Evolutionary conservation across 257 asterid species (phyloP).

Genomic region (Forsythia suspensa): DNA sequence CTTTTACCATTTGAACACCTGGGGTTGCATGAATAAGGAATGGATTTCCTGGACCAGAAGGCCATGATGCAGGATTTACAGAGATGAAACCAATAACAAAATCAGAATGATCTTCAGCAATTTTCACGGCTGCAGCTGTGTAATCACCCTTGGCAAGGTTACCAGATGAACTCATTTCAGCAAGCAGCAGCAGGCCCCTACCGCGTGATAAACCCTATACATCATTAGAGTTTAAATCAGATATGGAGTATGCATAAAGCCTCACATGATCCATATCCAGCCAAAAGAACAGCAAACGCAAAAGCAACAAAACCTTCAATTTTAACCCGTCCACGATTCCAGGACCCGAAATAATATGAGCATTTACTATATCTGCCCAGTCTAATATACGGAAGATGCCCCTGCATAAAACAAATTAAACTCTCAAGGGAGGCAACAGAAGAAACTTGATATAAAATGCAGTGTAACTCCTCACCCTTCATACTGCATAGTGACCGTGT

Average conservation of each 20-base stretch:
- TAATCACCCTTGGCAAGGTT: constrained; percentile 91
- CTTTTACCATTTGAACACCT: constrained; percentile 91
- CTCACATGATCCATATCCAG: constrained; percentile 7
- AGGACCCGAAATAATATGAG: constrained; percentile 96
- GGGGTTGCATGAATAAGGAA: constrained; percentile 92
- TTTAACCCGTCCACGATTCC: constrained; percentile 96
- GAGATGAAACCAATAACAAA: constrained; percentile 97
- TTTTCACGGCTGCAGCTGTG: constrained; percentile 91
- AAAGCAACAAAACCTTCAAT: constrained; percentile 53
- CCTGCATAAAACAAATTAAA: constrained; percentile 48
- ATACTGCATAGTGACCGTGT: constrained; percentile 97
- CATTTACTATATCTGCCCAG: constrained; percentile 96
- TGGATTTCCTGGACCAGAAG: constrained; percentile 78
- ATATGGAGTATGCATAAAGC: background rate
- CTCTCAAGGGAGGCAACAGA: constrained; percentile 23
- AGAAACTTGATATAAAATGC: background rate
- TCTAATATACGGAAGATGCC: constrained; percentile 84
- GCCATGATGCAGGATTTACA: constrained; percentile 93
- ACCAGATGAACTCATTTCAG: constrained; percentile 98
- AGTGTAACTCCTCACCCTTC: constrained; percentile 63
- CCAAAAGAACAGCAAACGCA: constrained; percentile 6
- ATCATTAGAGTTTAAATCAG: constrained; percentile 21
- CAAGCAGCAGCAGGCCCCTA: constrained; percentile 84
- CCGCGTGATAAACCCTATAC: constrained; percentile 79
- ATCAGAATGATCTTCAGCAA: constrained; percentile 90